phyloP scores from a whole-genome alignment of 345 rosid species.

The Populus davidiana region DNA sequence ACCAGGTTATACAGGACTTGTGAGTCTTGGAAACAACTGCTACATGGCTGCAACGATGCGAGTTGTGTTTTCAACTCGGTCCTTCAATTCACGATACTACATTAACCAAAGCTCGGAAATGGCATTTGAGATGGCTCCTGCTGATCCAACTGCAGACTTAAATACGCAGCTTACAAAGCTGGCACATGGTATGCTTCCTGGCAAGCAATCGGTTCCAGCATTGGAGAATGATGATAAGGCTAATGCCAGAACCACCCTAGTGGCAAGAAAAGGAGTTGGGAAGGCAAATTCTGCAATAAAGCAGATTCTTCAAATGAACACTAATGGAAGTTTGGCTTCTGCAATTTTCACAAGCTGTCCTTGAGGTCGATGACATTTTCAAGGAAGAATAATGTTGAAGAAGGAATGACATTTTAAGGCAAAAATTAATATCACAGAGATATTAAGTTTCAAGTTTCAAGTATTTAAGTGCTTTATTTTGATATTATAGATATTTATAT shows the following conservation, averaged over 20 bases:
- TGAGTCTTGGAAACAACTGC: constrained; percentile 98
- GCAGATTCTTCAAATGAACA: too few relatives aligned
- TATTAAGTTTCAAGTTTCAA: too few relatives aligned
- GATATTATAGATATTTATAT: too few relatives aligned
- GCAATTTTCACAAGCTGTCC: too few relatives aligned
- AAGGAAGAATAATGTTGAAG: too few relatives aligned
- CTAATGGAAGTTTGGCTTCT: too few relatives aligned
- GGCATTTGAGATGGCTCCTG: constrained; percentile 86
- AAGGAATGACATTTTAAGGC: too few relatives aligned
- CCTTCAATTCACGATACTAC: constrained; percentile 67
- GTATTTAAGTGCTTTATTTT: too few relatives aligned
- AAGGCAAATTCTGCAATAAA: too few relatives aligned
- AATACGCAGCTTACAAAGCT: constrained; percentile 93
- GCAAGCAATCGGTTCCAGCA: constrained; percentile 80
- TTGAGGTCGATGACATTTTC: too few relatives aligned
- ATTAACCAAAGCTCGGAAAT: constrained; percentile 57
- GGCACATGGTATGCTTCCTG: constrained; percentile 91
- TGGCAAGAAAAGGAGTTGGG: too few relatives aligned
- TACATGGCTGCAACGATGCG: constrained; percentile 99
- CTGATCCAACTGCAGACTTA: constrained; percentile 94
- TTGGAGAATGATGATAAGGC: constrained; percentile 45
- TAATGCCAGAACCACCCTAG: constrained; percentile 14
- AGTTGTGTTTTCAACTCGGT: constrained; percentile 71
- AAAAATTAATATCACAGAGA: too few relatives aligned
- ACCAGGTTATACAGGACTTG: constrained; percentile 95